These are phyloP conservation scores for Penicillium sp. DNA, from an alignment of 2,329 filamentous ascomycete species.

Conservation along the genomic window DNA sequence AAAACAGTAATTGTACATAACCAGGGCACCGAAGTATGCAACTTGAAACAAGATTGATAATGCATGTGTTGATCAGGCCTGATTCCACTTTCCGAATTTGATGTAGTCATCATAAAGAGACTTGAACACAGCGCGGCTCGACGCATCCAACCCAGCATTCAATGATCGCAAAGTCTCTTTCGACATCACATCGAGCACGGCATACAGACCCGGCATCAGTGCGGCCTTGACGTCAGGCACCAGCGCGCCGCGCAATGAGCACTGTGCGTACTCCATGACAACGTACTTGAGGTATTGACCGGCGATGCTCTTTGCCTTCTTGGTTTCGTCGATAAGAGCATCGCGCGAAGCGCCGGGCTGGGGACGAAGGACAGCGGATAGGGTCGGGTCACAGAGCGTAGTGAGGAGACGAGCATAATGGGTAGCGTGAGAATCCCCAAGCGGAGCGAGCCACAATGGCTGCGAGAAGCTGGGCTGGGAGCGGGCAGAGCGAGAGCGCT, in stretches of 20 bases:
- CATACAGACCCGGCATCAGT: slow-evolving; percentile 57
- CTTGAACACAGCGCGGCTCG: slow-evolving; percentile 57
- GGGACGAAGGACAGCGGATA: slow-evolving; percentile 55
- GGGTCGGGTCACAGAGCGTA: slow-evolving; percentile 65
- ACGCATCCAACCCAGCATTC: slow-evolving; percentile 57
- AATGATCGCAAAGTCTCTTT: slow-evolving; percentile 55
- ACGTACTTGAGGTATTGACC: slow-evolving; percentile 63
- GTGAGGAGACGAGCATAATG: slow-evolving; percentile 61
- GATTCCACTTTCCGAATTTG: slow-evolving; percentile 53
- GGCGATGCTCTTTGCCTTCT: slow-evolving; percentile 61
- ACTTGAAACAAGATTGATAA: background rate
- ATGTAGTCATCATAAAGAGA: slow-evolving; percentile 58
- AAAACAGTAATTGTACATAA: slow-evolving; percentile 24
- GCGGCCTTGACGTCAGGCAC: slow-evolving; percentile 57
- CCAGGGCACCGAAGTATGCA: slow-evolving; percentile 6
- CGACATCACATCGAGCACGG: slow-evolving; percentile 58
- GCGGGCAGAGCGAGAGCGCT: slow-evolving; percentile 33
- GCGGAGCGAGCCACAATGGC: slow-evolving; percentile 39
- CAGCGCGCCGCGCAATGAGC: slow-evolving; percentile 56
- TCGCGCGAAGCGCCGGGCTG: slow-evolving; percentile 42
- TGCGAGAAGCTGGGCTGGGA: slow-evolving; percentile 31
- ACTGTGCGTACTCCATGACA: slow-evolving; percentile 60
- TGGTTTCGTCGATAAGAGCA: slow-evolving; percentile 62
- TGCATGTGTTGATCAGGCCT: slow-evolving; percentile 34
- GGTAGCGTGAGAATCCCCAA: slow-evolving; percentile 50